Conservation (phyloP, 192 early-diverging fungal genomes). For the Coemansia reversa region DNA sequence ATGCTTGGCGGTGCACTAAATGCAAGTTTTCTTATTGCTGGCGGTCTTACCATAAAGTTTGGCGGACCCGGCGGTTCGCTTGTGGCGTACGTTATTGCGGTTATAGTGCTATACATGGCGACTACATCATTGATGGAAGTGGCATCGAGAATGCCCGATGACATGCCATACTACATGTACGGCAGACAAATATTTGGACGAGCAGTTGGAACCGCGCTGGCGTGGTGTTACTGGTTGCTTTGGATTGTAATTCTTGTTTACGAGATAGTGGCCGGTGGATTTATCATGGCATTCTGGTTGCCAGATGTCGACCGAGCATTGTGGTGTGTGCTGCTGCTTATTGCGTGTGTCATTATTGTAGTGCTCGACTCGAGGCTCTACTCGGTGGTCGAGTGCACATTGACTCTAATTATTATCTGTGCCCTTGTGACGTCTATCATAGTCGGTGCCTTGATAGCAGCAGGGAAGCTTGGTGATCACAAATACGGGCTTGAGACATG, state of each 20-base stretch:
- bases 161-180: conserved; percentile 24
- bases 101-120: conserved; percentile 13
- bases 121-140: conserved; percentile 33
- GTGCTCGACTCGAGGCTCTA: conserved; percentile 19
- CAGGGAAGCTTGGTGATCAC: conserved; percentile 25
- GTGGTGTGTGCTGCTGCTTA: conserved; percentile 22
- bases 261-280: conserved; percentile 16
- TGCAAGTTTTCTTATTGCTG: conserved; percentile 15
- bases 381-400: conserved; percentile 11
- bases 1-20: conserved; percentile 16
- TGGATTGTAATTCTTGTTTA: conserved; percentile 28
- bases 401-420: conserved; percentile 13
- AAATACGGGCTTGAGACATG: conserved; percentile 26
- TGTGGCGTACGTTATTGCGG: conserved; percentile 10
- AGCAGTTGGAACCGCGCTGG: conserved; percentile 19
- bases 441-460: conserved; percentile 13
- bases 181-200: conserved; percentile 15
- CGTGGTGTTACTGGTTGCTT: conserved; percentile 21
- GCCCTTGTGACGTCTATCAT: conserved; percentile 17
- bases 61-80: conserved; percentile 28
- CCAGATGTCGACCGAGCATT: conserved; percentile 15
- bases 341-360: conserved; percentile 17
- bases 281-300: conserved; percentile 25
- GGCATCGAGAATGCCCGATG: conserved; percentile 13
- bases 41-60: conserved; percentile 17